Percentiles rank a stretch among this genome's conserved stretches.
Evolutionary conservation across 164 flowering plant species (phyloP).

Genomic region (Vitis rotundifolia): DNA sequence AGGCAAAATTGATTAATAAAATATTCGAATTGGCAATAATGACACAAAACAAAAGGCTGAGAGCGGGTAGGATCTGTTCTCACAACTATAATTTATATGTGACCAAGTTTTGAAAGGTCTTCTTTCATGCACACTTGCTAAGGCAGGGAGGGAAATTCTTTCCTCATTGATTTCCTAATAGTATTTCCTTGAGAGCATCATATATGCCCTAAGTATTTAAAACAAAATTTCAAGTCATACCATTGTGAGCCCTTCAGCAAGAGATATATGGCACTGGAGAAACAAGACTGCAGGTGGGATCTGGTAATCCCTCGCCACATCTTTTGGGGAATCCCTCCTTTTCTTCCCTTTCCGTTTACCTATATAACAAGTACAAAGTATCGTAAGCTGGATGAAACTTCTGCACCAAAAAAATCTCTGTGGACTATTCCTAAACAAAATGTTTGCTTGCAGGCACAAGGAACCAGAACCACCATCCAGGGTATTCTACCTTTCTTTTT

Average conservation of each 20-base stretch:
- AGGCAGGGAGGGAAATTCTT: background rate
- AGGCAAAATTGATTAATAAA: background rate
- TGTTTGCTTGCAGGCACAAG: background rate
- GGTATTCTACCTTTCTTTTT: no score
- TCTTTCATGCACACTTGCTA: background rate
- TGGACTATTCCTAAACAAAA: background rate
- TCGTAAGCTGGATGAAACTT: conserved; percentile 3
- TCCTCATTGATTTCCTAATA: background rate
- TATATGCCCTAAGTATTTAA: background rate
- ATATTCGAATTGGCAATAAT: background rate
- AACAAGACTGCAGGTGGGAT: conserved; percentile 60
- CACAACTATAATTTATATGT: no score
- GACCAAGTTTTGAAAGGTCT: no score
- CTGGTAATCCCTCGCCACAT: conserved; percentile 47
- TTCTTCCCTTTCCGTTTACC: conserved; percentile 83
- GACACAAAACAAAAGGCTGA: background rate
- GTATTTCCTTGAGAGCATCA: background rate
- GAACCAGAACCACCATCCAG: no score
- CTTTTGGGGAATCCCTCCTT: conserved; percentile 66
- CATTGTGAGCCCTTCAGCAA: conserved; percentile 90
- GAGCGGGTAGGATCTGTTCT: no score
- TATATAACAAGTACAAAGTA: conserved; percentile 25
- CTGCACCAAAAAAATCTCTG: background rate
- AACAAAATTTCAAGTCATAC: conserved; percentile 35
- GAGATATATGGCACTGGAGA: conserved; percentile 77